Percentiles rank a stretch among this genome's conserved stretches.
Evolutionary conservation across 78 protist genomes (phyloP).

Genomic region (Protostelium mycophagum): DNA sequence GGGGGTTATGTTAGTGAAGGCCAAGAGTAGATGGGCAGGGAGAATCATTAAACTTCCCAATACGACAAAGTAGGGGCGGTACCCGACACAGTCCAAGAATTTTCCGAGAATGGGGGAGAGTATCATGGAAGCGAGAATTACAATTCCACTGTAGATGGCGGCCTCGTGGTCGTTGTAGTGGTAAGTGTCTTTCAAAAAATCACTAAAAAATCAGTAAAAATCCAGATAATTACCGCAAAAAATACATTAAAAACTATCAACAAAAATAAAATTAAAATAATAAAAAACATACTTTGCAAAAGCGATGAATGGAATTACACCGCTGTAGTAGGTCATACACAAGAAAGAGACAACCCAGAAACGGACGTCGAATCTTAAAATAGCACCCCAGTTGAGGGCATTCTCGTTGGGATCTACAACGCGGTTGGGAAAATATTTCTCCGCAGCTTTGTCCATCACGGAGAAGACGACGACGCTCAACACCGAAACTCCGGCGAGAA

Average conservation of each 20-base stretch:
- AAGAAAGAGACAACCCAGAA: neutral
- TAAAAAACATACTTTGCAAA: neutral
- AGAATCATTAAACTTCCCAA: neutral
- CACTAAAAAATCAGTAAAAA: neutral
- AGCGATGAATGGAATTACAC: slow-evolving; percentile 3
- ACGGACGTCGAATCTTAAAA: neutral
- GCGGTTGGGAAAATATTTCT: neutral
- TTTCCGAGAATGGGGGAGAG: slow-evolving; percentile 6
- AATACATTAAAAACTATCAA: neutral
- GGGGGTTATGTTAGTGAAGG: neutral
- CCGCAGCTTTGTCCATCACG: neutral
- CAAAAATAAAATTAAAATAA: neutral
- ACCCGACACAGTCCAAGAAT: neutral
- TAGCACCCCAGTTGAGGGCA: neutral
- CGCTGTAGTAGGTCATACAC: slow-evolving; percentile 7
- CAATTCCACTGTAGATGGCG: neutral
- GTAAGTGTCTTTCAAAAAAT: neutral
- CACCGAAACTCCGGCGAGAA: neutral
- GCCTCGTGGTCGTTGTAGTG: neutral
- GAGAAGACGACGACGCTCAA: neutral
- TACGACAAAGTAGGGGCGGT: slow-evolving; percentile 8
- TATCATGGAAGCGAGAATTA: neutral
- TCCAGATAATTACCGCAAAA: neutral
- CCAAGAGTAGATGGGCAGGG: neutral
- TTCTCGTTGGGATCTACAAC: neutral